Conservation (phyloP, 2,329 filamentous ascomycete genomes). For the Aspergillus sergii region DNA sequence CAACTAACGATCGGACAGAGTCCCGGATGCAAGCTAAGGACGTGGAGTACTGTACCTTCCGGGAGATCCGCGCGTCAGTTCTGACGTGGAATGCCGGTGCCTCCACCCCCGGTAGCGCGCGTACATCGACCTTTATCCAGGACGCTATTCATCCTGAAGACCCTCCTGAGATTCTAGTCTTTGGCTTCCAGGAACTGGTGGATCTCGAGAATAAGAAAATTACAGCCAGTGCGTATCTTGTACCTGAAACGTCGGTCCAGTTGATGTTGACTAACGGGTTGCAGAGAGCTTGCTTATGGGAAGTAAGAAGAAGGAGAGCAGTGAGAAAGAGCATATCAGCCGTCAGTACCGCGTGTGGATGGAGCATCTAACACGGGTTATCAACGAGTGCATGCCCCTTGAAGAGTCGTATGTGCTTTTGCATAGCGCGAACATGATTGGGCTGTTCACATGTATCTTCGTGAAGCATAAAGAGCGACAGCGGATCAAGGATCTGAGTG, state of each 20-base stretch:
- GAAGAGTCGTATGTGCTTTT: slow-evolving; percentile 81
- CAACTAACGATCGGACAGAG: slow-evolving; percentile 53
- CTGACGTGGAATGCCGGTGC: slow-evolving; percentile 98
- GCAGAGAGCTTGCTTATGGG: slow-evolving; percentile 78
- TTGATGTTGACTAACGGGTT: slow-evolving; percentile 28
- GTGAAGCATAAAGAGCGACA: slow-evolving; percentile 78
- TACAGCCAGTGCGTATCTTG: slow-evolving; percentile 71
- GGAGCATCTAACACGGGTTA: slow-evolving; percentile 78
- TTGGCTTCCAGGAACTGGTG: slow-evolving; percentile 98
- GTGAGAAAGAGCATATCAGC: slow-evolving; percentile 84
- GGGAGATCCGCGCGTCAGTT: slow-evolving; percentile 76
- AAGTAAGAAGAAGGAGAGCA: slow-evolving; percentile 77
- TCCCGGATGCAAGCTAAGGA: slow-evolving; percentile 83
- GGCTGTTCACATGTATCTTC: slow-evolving; percentile 94
- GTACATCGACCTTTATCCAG: slow-evolving; percentile 78
- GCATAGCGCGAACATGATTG: slow-evolving; percentile 87
- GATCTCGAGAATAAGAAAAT: slow-evolving; percentile 97
- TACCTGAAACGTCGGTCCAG: neutral
- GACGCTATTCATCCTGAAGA: slow-evolving; percentile 75
- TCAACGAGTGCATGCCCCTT: slow-evolving; percentile 80
- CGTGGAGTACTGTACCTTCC: slow-evolving; percentile 79
- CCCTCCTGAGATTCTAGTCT: slow-evolving; percentile 86
- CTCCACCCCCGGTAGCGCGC: slow-evolving; percentile 82
- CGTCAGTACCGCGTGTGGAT: slow-evolving; percentile 97
- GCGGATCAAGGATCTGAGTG: slow-evolving; percentile 75